phyloP scores from a whole-genome alignment of 306 rosid genomes.

The Castanea mollissima region DNA sequence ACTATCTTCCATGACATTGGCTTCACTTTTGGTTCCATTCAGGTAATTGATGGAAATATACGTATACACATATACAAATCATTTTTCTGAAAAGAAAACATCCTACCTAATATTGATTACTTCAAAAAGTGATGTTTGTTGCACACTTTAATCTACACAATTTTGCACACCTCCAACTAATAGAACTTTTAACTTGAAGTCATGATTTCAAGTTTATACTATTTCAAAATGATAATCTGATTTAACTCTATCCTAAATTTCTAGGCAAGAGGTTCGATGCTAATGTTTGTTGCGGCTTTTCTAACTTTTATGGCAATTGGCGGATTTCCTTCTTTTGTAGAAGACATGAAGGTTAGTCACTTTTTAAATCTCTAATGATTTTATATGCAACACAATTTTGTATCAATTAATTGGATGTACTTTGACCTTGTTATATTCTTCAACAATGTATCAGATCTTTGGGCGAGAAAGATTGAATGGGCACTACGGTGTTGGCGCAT shows the following conservation, averaged over 20 bases:
- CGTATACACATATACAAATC: not conserved
- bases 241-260: not conserved
- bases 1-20: conserved; percentile 39
- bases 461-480: conserved; percentile 61
- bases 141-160: too few species aligned
- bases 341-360: conserved; percentile 64
- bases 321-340: conserved; percentile 79
- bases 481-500: conserved; percentile 51
- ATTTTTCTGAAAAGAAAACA: not conserved
- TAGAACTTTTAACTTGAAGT: too few species aligned
- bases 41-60: conserved; percentile 18
- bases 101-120: not conserved
- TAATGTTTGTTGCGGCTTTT: conserved; percentile 57
- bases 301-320: conserved; percentile 68
- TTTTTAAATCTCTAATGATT: not conserved
- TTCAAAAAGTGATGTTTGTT: too few species aligned
- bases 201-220: too few species aligned
- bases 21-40: conserved; percentile 32
- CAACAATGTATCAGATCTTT: conserved; percentile 34
- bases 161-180: too few species aligned
- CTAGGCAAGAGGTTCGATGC: conserved; percentile 65
- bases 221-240: not conserved
- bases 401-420: not conserved
- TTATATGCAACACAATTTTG: not conserved
- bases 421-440: not conserved